phyloP scores from a whole-genome alignment of 768 basidiomycete genomes.

The Podaxis sp. region DNA sequence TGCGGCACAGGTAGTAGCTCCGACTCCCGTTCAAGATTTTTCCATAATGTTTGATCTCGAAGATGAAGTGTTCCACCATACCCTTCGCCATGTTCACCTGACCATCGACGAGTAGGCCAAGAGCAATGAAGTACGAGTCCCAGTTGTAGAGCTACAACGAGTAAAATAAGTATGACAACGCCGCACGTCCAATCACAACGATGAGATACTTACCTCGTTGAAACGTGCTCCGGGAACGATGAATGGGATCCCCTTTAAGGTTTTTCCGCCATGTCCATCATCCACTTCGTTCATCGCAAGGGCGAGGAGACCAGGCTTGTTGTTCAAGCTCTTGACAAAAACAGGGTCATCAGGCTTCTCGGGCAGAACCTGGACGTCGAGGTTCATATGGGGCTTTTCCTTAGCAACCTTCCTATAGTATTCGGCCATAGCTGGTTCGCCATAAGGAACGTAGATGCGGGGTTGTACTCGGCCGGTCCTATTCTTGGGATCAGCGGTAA shows the following conservation, averaged over 20 bases:
- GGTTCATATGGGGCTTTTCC: conserved; percentile 90
- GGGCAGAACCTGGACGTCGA: conserved; percentile 91
- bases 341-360: conserved; percentile 80
- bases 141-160: conserved; percentile 79
- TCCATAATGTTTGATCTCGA: conserved; percentile 97
- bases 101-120: conserved; percentile 94
- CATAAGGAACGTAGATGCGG: conserved; percentile 92
- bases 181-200: neutral
- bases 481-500: conserved; percentile 98
- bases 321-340: conserved; percentile 91
- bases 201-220: conserved; percentile 66
- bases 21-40: conserved; percentile 97
- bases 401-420: conserved; percentile 91
- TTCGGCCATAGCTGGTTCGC: conserved; percentile 91
- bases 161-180: conserved; percentile 3
- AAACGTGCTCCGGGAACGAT: conserved; percentile 95
- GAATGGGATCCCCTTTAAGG: conserved; percentile 92
- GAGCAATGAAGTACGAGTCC: conserved; percentile 93
- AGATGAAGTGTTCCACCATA: conserved; percentile 99
- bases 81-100: conserved; percentile 93
- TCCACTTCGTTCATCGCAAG: conserved; percentile 93
- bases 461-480: conserved; percentile 87
- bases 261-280: conserved; percentile 74
- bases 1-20: conserved; percentile 91
- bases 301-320: conserved; percentile 91